Evolutionary conservation across 2,329 filamentous ascomycete genomes (phyloP), one percentile per base, ranked within the genome.

Genomic region (Fusarium aywerte): DNA sequence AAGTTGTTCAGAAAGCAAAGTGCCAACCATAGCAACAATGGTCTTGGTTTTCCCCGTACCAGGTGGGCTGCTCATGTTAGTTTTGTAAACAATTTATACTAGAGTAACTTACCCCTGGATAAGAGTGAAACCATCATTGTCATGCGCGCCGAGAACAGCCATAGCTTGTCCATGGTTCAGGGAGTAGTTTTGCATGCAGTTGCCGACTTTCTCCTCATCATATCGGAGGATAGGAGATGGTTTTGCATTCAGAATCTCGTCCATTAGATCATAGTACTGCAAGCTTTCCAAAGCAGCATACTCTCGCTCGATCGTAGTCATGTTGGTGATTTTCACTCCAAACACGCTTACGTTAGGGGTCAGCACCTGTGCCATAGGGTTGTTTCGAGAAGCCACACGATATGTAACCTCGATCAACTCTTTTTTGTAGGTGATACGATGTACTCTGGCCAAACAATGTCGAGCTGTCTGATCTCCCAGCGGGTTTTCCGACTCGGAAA

Each of bases 41-140:
- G 96, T 99, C 78, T 99, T 99, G 0, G 96, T 99, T 81, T 99
- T 99, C 75, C 95, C 96, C 5, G 96, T 97, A 77, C 96, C 96
- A 2, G 96, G 96, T 49, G 96, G 96, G 55, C 92, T 90, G 56
- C 38, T 54, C 7, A 71, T 67, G 76, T 79, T 76, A 81, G 76
- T 59, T 51, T 65, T 62, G 35, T 23, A 27, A 32, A 12, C 9
- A 13, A 27, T 9, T 13, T 18, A 23, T 43, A 36, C 12, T 15
- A 15, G 33, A 15, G 39, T 25, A 48, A 74, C 82, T 76, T 83
- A 90, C 87, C 91, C 96, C 80, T 99, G 96, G 71, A 99, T 93
- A 62, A 99, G 83, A 4, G 96, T 98, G 75, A 99, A 99, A 0
- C 93, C 96, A 78, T 98, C 96, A 71, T 99, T 99, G 73, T 97